Evolutionary conservation across 495 filamentous ascomycete genomes (phyloP).

Genomic region (Cenococcum geophilum): DNA sequence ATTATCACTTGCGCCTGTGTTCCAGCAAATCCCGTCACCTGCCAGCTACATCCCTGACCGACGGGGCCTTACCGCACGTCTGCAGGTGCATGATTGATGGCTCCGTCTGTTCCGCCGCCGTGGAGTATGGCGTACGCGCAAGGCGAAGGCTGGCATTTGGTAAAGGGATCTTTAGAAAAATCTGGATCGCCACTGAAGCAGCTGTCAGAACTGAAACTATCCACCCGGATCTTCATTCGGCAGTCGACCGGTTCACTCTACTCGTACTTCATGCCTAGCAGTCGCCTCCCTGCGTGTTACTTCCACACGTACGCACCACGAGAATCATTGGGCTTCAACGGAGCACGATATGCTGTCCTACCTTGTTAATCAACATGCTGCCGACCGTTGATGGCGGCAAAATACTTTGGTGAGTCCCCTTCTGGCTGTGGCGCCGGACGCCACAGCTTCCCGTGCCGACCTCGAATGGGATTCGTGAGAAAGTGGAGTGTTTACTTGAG

Average conservation of each 20-base stretch:
- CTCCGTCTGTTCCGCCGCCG: neutral
- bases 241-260: constrained; percentile 4
- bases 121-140: neutral
- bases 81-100: constrained; percentile 3
- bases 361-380: constrained; percentile 14
- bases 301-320: constrained; percentile 19
- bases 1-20: constrained; percentile 20
- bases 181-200: neutral
- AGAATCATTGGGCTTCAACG: constrained; percentile 24
- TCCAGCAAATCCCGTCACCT: constrained; percentile 8
- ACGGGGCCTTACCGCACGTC: neutral
- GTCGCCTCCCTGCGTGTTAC: constrained; percentile 4
- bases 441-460: constrained; percentile 20
- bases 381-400: constrained; percentile 18
- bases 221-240: constrained; percentile 27
- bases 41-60: neutral
- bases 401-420: constrained; percentile 14
- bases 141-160: neutral
- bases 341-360: constrained; percentile 14
- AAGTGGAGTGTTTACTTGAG: constrained; percentile 2
- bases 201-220: constrained; percentile 10
- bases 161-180: neutral
- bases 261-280: constrained; percentile 2
- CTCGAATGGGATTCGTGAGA: neutral
- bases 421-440: constrained; percentile 23